Conservation (phyloP, 1,139 yeast species). For the Hemisphaericaspora lyxosophila region DNA sequence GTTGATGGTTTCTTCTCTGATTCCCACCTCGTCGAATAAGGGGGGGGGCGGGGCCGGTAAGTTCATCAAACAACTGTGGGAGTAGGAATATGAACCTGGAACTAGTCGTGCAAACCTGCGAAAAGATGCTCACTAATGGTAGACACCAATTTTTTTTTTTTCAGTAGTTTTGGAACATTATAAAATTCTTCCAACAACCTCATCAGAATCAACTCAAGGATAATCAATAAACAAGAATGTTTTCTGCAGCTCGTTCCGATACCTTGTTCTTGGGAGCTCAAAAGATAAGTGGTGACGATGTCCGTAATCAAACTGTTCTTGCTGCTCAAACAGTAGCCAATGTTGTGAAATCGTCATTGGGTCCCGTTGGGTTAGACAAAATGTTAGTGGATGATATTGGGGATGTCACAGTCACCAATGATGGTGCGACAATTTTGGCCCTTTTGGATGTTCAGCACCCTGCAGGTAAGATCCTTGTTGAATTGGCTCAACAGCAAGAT, state of each 20-base stretch:
- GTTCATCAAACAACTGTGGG: too few relatives aligned
- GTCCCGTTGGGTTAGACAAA: constrained; percentile 98
- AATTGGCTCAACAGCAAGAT: constrained; percentile 97
- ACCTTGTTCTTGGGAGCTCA: constrained; percentile 95
- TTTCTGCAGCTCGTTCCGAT: constrained; percentile 76
- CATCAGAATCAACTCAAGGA: background rate
- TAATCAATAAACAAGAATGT: constrained; percentile 25
- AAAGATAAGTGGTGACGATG: constrained; percentile 93
- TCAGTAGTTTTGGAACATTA: too few relatives aligned
- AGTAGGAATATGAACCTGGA: too few relatives aligned
- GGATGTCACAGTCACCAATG: constrained; percentile 97
- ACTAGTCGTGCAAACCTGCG: background rate
- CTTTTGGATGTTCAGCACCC: constrained; percentile 97
- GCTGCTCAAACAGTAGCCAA: constrained; percentile 98
- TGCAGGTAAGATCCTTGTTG: constrained; percentile 95
- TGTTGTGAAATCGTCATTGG: constrained; percentile 93
- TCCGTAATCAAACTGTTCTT: constrained; percentile 91
- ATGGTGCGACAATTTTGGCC: constrained; percentile 94
- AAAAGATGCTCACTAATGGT: background rate
- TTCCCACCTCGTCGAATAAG: too few relatives aligned
- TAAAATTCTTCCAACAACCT: background rate
- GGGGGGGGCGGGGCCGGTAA: too few relatives aligned
- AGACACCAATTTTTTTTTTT: constrained; percentile 3
- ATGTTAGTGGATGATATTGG: constrained; percentile 99
- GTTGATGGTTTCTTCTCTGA: too few relatives aligned